Evolutionary conservation across 805 yeast genomes (phyloP).

Genomic region (Candida hungchunana): DNA sequence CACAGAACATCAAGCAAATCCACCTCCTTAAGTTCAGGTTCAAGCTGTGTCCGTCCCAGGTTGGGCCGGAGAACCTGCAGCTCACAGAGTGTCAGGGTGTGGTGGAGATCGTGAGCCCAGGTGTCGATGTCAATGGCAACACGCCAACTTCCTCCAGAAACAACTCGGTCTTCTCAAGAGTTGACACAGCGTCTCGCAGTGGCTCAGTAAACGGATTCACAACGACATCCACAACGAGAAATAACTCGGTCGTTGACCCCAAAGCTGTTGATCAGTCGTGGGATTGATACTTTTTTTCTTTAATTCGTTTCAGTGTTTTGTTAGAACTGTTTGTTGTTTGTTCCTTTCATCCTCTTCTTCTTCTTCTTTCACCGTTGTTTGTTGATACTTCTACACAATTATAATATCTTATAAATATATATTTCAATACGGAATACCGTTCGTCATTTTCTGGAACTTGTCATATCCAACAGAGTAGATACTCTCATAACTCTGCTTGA

Average conservation of each 20-base stretch:
- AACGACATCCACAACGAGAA: too few species aligned
- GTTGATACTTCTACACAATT: background rate
- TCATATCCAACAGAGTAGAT: slow-evolving; percentile 92
- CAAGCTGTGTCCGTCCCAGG: slow-evolving; percentile 1
- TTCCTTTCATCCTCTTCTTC: too few species aligned
- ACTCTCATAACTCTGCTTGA: slow-evolving; percentile 80
- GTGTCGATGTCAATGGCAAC: background rate
- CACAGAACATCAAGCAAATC: slow-evolving; percentile 4
- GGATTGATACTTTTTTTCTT: too few species aligned
- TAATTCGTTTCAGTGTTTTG: too few species aligned
- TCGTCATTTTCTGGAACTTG: slow-evolving; percentile 93
- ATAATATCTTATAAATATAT: background rate
- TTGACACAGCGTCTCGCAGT: too few species aligned
- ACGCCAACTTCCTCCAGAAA: background rate
- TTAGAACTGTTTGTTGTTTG: too few species aligned
- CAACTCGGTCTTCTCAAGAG: background rate
- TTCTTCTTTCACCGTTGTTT: too few species aligned
- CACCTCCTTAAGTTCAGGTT: slow-evolving; percentile 7
- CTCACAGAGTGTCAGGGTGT: slow-evolving; percentile 4
- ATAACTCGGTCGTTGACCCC: too few species aligned
- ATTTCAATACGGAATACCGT: slow-evolving; percentile 85
- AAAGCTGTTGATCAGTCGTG: too few species aligned
- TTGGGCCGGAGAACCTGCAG: background rate
- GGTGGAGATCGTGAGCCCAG: slow-evolving; percentile 2
- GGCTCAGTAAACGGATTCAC: too few species aligned